phyloP scores from a whole-genome alignment of 768 basidiomycete species.

The Epithele typhae region DNA sequence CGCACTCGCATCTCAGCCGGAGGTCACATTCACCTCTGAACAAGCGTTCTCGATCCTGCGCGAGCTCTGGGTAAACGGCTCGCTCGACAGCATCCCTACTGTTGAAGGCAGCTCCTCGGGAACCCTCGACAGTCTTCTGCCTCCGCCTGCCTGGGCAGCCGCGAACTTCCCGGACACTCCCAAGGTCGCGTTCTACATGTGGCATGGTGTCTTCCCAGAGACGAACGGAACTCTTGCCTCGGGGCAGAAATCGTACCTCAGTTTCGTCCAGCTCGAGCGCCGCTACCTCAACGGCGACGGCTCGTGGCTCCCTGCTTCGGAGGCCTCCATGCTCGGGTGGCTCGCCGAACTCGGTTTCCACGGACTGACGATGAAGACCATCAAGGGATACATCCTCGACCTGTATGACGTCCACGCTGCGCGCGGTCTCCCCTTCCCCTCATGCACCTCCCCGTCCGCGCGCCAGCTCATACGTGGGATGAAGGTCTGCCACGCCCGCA shows the following conservation, averaged over 20 bases:
- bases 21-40: too few species aligned
- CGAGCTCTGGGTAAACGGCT: too few species aligned
- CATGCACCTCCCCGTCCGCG: slow-evolving; percentile 25
- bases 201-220: not conserved
- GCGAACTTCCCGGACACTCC: too few species aligned
- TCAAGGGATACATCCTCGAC: not conserved
- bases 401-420: slow-evolving; percentile 19
- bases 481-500: slow-evolving; percentile 28
- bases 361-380: not conserved
- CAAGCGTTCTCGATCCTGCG: too few species aligned
- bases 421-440: slow-evolving; percentile 22
- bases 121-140: too few species aligned
- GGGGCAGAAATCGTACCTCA: not conserved
- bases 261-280: not conserved
- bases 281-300: not conserved
- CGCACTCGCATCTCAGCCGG: too few species aligned
- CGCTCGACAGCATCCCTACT: too few species aligned
- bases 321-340: not conserved
- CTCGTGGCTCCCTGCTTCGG: not conserved
- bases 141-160: too few species aligned
- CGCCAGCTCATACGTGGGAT: slow-evolving; percentile 30
- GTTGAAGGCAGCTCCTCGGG: too few species aligned
- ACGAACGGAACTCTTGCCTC: not conserved
- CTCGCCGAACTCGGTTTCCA: not conserved
- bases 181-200: slow-evolving; percentile 1